Base-by-base conservation (phyloP, 1,284 basidiomycete genomes). In the Cryptococcus depauperatus region DNA sequence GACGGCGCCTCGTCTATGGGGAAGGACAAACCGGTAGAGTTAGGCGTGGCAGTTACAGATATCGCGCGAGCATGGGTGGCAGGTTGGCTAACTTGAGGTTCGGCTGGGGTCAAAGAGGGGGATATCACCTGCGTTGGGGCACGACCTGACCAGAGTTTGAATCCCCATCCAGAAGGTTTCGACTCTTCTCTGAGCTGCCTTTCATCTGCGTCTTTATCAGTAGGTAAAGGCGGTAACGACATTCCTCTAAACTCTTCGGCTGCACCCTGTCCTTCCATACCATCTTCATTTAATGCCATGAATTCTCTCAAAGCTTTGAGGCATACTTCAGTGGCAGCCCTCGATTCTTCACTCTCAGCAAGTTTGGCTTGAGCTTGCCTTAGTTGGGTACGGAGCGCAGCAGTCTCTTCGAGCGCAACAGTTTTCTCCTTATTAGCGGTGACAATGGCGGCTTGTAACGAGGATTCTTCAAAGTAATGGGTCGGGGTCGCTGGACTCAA, bases 311-410 rank as follows among this genome's bases (percentile, higher is more conserved):
- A 72, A 0, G 84, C 85, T 45, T 79, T 79, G 50, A 85, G 80
- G 61, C 87, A 91, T 2, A 77, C 78, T 55, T 95, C 89, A n/a
- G 83, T 85, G 7, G 90, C 90, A 58, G 85, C 80, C 35, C 80
- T 76, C 2, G 85, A 87, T 65, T 95, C 90, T 48, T 79, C 83
- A 2, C 82, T 77, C 58, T 92, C 88, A 23, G 66, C 79, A 29
- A 93, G 68, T 45, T 82, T 78, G 14, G 74, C 64, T 52, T 79
- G 80, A 40, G 82, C 55, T 3, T 73, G 57, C 38, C 69, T 68
- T 32, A 90, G 57, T 60, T 90, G 83, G 48, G 76, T 76, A 41
- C 79, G 78, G 32, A 91, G 68, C 10, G 70, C 61, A 37, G 80
- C 79, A 5, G 81, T 47, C 56, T 83, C 79, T 35, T 62, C 59